Conservation (phyloP, 306 rosid genomes). For the Betula pendula region DNA sequence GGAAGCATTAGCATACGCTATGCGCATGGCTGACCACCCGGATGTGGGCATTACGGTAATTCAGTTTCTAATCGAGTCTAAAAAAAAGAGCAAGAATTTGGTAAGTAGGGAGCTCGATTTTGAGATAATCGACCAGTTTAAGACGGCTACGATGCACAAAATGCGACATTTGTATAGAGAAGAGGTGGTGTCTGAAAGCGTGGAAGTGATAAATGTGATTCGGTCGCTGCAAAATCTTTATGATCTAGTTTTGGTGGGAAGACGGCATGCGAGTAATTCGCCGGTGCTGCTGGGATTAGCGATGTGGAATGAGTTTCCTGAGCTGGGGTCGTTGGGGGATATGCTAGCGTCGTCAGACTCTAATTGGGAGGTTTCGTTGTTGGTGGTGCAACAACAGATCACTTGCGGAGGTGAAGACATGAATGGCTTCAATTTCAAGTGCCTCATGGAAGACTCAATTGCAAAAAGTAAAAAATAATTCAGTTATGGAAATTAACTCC, state of each 20-base stretch:
- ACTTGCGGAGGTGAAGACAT: not conserved
- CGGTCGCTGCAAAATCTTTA: conserved; percentile 33
- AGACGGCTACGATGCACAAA: not conserved
- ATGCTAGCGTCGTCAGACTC: conserved; percentile 48
- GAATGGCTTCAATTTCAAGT: conserved; percentile 15
- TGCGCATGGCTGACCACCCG: conserved; percentile 44
- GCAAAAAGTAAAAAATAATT: not conserved
- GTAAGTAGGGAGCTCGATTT: conserved; percentile 11
- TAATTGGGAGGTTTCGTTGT: conserved; percentile 33
- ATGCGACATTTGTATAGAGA: conserved; percentile 41
- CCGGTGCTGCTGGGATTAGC: conserved; percentile 40
- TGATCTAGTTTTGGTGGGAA: conserved; percentile 56
- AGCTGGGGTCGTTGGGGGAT: conserved; percentile 60
- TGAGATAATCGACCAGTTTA: conserved; percentile 36
- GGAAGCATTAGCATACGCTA: conserved; percentile 50
- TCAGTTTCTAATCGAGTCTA: conserved; percentile 13
- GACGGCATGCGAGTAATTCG: conserved; percentile 44
- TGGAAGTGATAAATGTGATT: conserved; percentile 42
- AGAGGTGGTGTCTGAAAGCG: conserved; percentile 36
- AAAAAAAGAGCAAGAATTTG: not conserved
- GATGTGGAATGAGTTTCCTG: conserved; percentile 65
- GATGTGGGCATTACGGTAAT: conserved; percentile 36
- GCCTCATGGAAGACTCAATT: conserved; percentile 12
- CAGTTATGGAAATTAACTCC: too few relatives aligned
- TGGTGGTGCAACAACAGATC: conserved; percentile 68